A percentile compares a stretch with the other conserved stretches of the same genome.
Evolutionary conservation across 2,329 filamentous ascomycete genomes (phyloP).

Genomic region (Albophoma yamanashiensis): DNA sequence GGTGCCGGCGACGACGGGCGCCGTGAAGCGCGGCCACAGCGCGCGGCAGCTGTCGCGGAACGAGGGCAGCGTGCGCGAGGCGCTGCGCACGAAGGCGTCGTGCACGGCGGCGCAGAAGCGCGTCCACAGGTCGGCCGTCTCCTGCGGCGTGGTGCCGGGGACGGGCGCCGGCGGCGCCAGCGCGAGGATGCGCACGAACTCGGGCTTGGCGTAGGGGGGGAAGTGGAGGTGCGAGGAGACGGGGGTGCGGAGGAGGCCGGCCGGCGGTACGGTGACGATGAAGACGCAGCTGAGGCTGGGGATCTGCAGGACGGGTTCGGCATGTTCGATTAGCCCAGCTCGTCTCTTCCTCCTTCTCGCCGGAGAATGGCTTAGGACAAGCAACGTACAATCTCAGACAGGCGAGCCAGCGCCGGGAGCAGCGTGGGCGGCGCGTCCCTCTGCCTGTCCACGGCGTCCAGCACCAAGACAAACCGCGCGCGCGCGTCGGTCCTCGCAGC

Average conservation of each 20-base stretch:
- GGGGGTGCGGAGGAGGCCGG: slow-evolving; percentile 57
- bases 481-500: slow-evolving; percentile 18
- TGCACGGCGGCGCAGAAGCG: slow-evolving; percentile 78
- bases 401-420: slow-evolving; percentile 66
- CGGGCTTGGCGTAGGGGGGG: slow-evolving; percentile 69
- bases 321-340: slow-evolving; percentile 1
- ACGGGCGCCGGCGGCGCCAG: slow-evolving; percentile 31
- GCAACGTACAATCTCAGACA: slow-evolving; percentile 66
- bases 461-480: slow-evolving; percentile 66
- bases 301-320: slow-evolving; percentile 41
- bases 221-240: slow-evolving; percentile 73
- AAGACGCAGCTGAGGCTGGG: slow-evolving; percentile 68
- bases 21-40: slow-evolving; percentile 78
- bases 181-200: slow-evolving; percentile 70
- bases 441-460: slow-evolving; percentile 81
- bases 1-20: slow-evolving; percentile 64
- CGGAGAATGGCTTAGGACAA: not conserved
- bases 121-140: slow-evolving; percentile 61
- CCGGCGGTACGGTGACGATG: slow-evolving; percentile 61
- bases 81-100: slow-evolving; percentile 73
- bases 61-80: slow-evolving; percentile 65
- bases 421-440: slow-evolving; percentile 70
- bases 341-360: not conserved
- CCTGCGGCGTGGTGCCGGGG: slow-evolving; percentile 38
- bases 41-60: slow-evolving; percentile 60